Conservation (phyloP, 2,329 filamentous ascomycete species). For the Penicillium sp. region DNA sequence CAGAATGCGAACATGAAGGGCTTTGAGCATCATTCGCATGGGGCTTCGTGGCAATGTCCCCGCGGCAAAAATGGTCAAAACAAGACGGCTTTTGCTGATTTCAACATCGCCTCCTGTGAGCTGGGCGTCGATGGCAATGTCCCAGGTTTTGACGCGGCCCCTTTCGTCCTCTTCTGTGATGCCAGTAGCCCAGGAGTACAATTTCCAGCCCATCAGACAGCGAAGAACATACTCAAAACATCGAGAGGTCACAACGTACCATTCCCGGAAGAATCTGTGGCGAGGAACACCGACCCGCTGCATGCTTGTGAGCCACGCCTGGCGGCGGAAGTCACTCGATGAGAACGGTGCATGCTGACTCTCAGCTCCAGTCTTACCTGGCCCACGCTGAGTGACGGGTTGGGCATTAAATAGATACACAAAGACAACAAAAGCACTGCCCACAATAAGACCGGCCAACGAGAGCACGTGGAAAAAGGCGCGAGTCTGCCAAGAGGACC, state of each 20-base stretch:
- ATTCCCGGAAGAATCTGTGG: constrained; percentile 80
- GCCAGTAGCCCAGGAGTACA: constrained; percentile 73
- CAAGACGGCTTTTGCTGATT: constrained; percentile 78
- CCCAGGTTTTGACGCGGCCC: constrained; percentile 84
- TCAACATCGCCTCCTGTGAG: constrained; percentile 84
- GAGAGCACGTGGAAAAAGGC: constrained; percentile 44
- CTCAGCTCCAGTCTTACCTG: constrained; percentile 28
- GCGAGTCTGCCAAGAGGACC: constrained; percentile 34
- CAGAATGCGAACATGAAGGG: constrained; percentile 82
- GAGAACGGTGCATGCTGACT: constrained; percentile 52
- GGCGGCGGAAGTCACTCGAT: constrained; percentile 75
- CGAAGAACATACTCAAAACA: constrained; percentile 74
- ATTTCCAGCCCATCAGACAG: constrained; percentile 67
- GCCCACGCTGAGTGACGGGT: constrained; percentile 47
- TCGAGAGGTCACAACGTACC: constrained; percentile 72
- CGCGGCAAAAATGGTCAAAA: constrained; percentile 81
- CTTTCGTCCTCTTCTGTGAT: constrained; percentile 78
- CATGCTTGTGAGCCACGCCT: constrained; percentile 88
- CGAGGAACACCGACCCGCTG: constrained; percentile 88
- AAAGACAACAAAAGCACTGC: constrained; percentile 52
- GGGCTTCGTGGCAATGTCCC: constrained; percentile 80
- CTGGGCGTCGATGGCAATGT: constrained; percentile 87
- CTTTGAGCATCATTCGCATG: constrained; percentile 79
- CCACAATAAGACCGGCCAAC: constrained; percentile 47
- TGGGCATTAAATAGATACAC: constrained; percentile 54